phyloP scores from a whole-genome alignment of 2,329 filamentous ascomycete genomes.

The Acrocalymma vagum region DNA sequence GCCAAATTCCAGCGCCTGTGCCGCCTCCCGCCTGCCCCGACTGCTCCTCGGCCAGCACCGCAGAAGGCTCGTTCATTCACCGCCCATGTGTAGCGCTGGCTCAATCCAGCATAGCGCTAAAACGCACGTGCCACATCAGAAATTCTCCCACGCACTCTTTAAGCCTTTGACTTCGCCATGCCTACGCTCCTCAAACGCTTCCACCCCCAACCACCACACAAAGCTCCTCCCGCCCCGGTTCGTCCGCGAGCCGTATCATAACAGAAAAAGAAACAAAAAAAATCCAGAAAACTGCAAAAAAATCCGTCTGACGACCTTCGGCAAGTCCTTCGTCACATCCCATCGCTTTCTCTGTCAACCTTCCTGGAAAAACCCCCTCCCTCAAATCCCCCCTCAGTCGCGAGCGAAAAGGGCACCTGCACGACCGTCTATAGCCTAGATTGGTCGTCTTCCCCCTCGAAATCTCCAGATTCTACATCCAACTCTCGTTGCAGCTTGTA shows the following conservation, averaged over 20 bases:
- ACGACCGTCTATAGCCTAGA: constrained; percentile 29
- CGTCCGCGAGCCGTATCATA: constrained; percentile 42
- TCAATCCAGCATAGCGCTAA: constrained; percentile 19
- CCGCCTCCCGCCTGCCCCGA: not conserved
- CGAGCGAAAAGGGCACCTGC: constrained; percentile 27
- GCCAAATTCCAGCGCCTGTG: not conserved
- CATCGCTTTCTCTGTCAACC: constrained; percentile 39
- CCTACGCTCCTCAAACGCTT: constrained; percentile 28
- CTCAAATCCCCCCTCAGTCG: constrained; percentile 25
- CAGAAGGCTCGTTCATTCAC: constrained; percentile 30
- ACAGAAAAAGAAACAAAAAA: constrained; percentile 51
- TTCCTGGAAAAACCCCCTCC: constrained; percentile 31
- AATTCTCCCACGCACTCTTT: constrained; percentile 26
- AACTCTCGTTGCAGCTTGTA: constrained; percentile 30
- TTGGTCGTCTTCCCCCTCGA: constrained; percentile 21
- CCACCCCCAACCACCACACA: constrained; percentile 32
- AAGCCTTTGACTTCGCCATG: constrained; percentile 25
- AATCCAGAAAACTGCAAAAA: constrained; percentile 49
- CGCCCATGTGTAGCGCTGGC: constrained; percentile 22
- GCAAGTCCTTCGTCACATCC: constrained; percentile 34
- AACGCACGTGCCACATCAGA: constrained; percentile 25
- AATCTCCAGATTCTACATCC: no score
- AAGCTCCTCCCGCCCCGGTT: constrained; percentile 38
- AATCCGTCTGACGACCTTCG: constrained; percentile 38
- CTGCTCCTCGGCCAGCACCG: not conserved